phyloP scores from a whole-genome alignment of 768 basidiomycete species.

The Suillus brevipes region DNA sequence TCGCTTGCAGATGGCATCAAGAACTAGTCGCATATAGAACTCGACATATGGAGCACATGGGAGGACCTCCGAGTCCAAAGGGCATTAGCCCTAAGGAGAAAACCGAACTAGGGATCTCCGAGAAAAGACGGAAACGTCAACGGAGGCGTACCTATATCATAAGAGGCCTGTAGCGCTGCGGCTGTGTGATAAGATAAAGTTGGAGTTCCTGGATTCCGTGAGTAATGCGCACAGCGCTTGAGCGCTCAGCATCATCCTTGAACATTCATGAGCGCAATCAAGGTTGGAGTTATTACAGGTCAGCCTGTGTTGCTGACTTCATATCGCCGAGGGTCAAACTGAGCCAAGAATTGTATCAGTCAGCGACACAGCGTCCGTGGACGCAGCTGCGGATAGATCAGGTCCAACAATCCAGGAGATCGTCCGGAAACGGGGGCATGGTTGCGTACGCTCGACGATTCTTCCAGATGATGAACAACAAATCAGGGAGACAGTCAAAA shows the following conservation, averaged over 20 bases:
- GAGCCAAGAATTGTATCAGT: conserved; percentile 40
- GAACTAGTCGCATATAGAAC: conserved; percentile 45
- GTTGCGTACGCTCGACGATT: conserved; percentile 41
- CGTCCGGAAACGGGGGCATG: conserved; percentile 39
- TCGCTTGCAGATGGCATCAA: conserved; percentile 45
- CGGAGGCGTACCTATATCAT: conserved; percentile 50
- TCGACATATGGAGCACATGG: conserved; percentile 49
- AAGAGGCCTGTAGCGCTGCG: neutral
- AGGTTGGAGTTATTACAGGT: conserved; percentile 31
- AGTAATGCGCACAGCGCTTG: neutral
- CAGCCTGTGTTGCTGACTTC: neutral
- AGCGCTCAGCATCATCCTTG: neutral
- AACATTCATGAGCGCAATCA: conserved; percentile 25
- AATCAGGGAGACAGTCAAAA: conserved; percentile 50
- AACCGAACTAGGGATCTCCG: too few species aligned
- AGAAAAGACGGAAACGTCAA: conserved; percentile 46
- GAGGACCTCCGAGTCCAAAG: conserved; percentile 63
- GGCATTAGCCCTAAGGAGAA: conserved; percentile 21
- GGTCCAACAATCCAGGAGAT: conserved; percentile 62
- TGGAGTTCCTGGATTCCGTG: neutral
- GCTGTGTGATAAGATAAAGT: neutral
- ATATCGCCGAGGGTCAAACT: neutral
- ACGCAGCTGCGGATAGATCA: conserved; percentile 56
- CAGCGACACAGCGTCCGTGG: conserved; percentile 67
- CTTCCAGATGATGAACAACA: conserved; percentile 64